These are phyloP conservation scores for Fusarium burgessii DNA, from an alignment of 2,329 filamentous ascomycete species.

Conservation along the genomic window DNA sequence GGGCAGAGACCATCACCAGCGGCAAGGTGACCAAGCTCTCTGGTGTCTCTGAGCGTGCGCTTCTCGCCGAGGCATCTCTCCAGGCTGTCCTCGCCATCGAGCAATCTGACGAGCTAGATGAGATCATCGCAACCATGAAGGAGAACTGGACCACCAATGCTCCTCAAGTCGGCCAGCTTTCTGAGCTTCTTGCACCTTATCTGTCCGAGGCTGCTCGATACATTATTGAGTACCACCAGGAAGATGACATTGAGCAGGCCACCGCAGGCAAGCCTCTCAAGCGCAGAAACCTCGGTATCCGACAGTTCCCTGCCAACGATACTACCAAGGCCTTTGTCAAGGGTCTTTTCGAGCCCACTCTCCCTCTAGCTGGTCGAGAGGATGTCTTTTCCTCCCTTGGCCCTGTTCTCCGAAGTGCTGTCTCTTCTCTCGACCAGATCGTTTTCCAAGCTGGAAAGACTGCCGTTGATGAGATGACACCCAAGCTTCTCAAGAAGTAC, in stretches of 20 bases:
- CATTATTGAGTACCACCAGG: slow-evolving; percentile 10
- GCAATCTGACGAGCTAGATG: slow-evolving; percentile 28
- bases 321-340: slow-evolving; percentile 17
- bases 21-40: not conserved
- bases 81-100: slow-evolving; percentile 29
- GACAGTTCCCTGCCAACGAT: not conserved
- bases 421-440: slow-evolving; percentile 9
- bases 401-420: slow-evolving; percentile 9
- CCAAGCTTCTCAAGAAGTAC: slow-evolving; percentile 11
- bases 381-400: slow-evolving; percentile 28
- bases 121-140: slow-evolving; percentile 31
- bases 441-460: slow-evolving; percentile 6
- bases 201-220: slow-evolving; percentile 12
- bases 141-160: slow-evolving; percentile 26
- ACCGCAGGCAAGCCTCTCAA: not conserved
- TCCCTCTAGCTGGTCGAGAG: slow-evolving; percentile 21
- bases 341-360: slow-evolving; percentile 30
- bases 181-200: slow-evolving; percentile 12
- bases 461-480: not conserved
- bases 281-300: slow-evolving; percentile 14
- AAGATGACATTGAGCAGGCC: not conserved
- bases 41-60: not conserved
- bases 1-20: not conserved
- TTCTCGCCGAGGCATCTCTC: slow-evolving; percentile 19
- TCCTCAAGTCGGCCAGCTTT: slow-evolving; percentile 13